Evolutionary conservation across 768 basidiomycete species (phyloP).

Genomic region (Leccinellum luteum): DNA sequence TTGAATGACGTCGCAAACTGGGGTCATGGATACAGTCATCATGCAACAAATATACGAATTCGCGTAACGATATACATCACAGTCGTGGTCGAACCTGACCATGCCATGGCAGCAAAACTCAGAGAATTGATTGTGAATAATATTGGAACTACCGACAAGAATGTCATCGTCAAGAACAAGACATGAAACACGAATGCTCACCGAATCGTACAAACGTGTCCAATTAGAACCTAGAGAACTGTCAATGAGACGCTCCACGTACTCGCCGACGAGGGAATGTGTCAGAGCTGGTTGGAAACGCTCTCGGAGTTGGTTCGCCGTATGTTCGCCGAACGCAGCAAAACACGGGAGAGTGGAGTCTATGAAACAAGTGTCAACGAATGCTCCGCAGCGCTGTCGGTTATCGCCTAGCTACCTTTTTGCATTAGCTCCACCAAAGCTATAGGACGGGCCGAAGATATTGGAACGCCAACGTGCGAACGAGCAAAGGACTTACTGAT

Average conservation of each 20-base stretch:
- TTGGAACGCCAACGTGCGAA: background rate
- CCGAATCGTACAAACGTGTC: slow-evolving; percentile 95
- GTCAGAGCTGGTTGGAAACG: slow-evolving; percentile 92
- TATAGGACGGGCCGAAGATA: slow-evolving; percentile 25
- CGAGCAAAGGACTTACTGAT: slow-evolving; percentile 57
- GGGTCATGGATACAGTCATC: background rate
- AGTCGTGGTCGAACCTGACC: background rate
- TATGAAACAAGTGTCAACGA: slow-evolving; percentile 26
- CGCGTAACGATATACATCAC: background rate
- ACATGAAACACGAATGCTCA: slow-evolving; percentile 35
- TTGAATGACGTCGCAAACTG: background rate
- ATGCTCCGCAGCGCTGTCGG: background rate
- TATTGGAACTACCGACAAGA: slow-evolving; percentile 72
- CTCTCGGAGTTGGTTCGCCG: slow-evolving; percentile 82
- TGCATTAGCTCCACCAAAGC: slow-evolving; percentile 97
- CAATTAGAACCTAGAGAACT: slow-evolving; percentile 89
- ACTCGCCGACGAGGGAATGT: slow-evolving; percentile 77
- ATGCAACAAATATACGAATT: slow-evolving; percentile 1
- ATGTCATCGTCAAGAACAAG: background rate
- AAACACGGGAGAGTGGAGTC: slow-evolving; percentile 94
- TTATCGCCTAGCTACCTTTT: slow-evolving; percentile 55
- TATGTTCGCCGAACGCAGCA: slow-evolving; percentile 85
- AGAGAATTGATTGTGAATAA: slow-evolving; percentile 87
- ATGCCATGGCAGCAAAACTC: slow-evolving; percentile 23
- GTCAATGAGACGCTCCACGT: slow-evolving; percentile 88